Evolutionary conservation across 768 basidiomycete genomes (phyloP).

Genomic region (Russula brevipes): DNA sequence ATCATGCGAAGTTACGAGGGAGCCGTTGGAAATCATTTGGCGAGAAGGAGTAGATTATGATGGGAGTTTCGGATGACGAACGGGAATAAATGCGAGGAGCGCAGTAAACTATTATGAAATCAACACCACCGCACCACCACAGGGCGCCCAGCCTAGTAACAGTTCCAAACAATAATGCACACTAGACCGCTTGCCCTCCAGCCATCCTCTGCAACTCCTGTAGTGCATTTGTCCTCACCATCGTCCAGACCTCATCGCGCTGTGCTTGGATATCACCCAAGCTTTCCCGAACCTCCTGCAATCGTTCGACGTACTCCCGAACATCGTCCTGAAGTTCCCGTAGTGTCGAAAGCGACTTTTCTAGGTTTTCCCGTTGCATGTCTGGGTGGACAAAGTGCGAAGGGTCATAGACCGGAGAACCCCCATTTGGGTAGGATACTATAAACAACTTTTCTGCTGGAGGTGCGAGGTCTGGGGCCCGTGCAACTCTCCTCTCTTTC

Average conservation of each 20-base stretch:
- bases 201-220: conserved; percentile 70
- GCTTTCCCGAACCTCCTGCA: conserved; percentile 79
- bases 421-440: conserved; percentile 44
- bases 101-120: conserved; percentile 14
- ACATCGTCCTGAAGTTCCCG: conserved; percentile 84
- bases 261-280: conserved; percentile 71
- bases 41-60: neutral
- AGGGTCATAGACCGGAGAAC: conserved; percentile 46
- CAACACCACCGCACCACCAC: neutral
- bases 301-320: conserved; percentile 77
- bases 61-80: neutral
- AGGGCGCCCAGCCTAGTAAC: neutral
- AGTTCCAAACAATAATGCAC: neutral
- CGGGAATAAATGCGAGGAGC: neutral
- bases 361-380: conserved; percentile 62
- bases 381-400: conserved; percentile 62
- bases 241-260: conserved; percentile 68
- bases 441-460: conserved; percentile 65
- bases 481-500: conserved; percentile 44
- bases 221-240: conserved; percentile 68
- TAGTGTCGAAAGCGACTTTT: conserved; percentile 67
- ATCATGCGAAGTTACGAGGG: conserved; percentile 33
- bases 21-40: conserved; percentile 15
- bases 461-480: conserved; percentile 63
- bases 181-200: conserved; percentile 21